A percentile compares a stretch with the other conserved stretches of the same genome.
Conservation (phyloP, 2,329 filamentous ascomycete genomes). For the Fusarium cicatricum region DNA sequence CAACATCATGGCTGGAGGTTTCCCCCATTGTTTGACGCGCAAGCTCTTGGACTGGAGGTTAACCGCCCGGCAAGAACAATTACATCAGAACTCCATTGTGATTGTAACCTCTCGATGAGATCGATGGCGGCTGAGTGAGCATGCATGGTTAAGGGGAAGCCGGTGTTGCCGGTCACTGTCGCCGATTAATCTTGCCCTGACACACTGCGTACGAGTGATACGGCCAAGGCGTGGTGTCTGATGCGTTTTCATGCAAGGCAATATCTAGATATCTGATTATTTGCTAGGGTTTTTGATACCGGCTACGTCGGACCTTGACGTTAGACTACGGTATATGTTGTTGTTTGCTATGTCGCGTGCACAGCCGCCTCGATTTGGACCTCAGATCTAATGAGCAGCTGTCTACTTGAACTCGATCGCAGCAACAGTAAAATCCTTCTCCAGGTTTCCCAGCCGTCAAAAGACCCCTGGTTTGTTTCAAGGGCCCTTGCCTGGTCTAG, state of each 20-base stretch:
- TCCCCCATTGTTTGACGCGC: constrained; percentile 33
- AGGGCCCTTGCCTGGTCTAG: not conserved
- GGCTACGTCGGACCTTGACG: too few species aligned
- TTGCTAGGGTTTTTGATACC: constrained; percentile 5
- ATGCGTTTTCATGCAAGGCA: too few species aligned
- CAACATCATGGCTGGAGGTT: constrained; percentile 2
- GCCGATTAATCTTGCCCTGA: constrained; percentile 19
- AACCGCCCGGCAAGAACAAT: too few species aligned
- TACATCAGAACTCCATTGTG: constrained; percentile 6
- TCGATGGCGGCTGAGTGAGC: constrained; percentile 32
- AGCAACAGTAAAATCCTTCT: too few species aligned
- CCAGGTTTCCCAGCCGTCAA: constrained; percentile 14
- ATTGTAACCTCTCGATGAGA: constrained; percentile 18
- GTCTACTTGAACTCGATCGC: too few species aligned
- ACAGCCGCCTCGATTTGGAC: constrained; percentile 17
- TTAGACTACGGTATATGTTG: too few species aligned
- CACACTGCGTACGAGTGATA: constrained; percentile 8
- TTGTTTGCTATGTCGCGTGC: not conserved
- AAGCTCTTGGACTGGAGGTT: constrained; percentile 23
- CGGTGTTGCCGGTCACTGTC: constrained; percentile 23
- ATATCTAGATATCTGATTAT: too few species aligned
- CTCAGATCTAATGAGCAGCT: not conserved
- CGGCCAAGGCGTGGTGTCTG: constrained; percentile 2
- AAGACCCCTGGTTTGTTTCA: constrained; percentile 11
- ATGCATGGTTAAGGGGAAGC: constrained; percentile 26